phyloP scores from a whole-genome alignment of 164 flowering plant species.

The Berberis thunbergii region DNA sequence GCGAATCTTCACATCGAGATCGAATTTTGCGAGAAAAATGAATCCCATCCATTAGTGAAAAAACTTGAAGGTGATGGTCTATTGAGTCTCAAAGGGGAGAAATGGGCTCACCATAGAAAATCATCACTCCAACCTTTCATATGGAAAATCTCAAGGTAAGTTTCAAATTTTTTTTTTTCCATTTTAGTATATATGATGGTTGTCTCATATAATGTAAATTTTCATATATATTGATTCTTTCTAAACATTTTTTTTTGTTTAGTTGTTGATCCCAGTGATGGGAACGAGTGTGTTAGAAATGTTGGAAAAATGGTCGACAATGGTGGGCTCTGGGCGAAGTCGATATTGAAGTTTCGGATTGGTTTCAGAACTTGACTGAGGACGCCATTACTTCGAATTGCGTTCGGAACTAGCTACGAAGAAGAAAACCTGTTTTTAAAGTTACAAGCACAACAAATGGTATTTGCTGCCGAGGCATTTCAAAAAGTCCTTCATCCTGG shows the following conservation, averaged over 20 bases:
- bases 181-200: conserved; percentile 2
- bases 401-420: conserved; percentile 80
- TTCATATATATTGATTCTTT: not conserved
- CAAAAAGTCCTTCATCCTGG: conserved; percentile 86
- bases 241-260: not conserved
- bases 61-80: conserved; percentile 97
- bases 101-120: conserved; percentile 98
- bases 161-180: not conserved
- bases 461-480: conserved; percentile 67
- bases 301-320: conserved; percentile 55
- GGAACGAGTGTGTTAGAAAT: conserved; percentile 55
- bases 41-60: conserved; percentile 70
- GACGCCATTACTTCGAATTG: conserved; percentile 64
- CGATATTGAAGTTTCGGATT: conserved; percentile 76
- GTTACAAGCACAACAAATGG: conserved; percentile 79
- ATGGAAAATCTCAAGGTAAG: conserved; percentile 93
- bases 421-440: conserved; percentile 64
- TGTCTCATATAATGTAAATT: not conserved
- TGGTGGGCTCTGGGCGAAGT: conserved; percentile 45
- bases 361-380: conserved; percentile 62
- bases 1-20: conserved; percentile 67
- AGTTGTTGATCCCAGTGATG: conserved; percentile 77
- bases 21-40: conserved; percentile 78
- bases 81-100: conserved; percentile 83
- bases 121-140: conserved; percentile 82